Conservation (phyloP, 768 basidiomycete genomes). For the Mycena belliarum region DNA sequence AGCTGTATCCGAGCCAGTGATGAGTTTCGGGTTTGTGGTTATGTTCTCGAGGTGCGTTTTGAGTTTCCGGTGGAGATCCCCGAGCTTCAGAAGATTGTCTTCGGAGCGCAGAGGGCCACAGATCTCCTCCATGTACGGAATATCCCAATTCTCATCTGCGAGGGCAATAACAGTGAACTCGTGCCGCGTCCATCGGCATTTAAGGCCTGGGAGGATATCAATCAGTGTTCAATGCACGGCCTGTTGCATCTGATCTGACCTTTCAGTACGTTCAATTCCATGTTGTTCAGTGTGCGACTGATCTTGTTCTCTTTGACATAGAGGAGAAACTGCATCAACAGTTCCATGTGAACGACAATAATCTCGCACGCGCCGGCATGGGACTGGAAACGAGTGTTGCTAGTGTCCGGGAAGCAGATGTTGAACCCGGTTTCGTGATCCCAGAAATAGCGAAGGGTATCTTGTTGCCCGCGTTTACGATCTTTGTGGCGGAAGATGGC, state of each 20-base stretch:
- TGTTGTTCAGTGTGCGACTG: constrained; percentile 18
- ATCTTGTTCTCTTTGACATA: constrained; percentile 24
- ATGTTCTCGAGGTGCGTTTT: constrained; percentile 8
- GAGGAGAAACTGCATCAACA: constrained; percentile 23
- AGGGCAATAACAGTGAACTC: constrained; percentile 13
- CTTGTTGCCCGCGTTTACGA: constrained; percentile 15
- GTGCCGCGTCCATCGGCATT: constrained; percentile 5
- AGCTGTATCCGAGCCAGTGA: neutral
- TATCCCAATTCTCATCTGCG: constrained; percentile 10
- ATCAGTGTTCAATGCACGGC: no score
- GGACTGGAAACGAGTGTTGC: constrained; percentile 31
- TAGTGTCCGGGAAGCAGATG: constrained; percentile 29
- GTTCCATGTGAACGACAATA: constrained; percentile 17
- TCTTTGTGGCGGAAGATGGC: constrained; percentile 16
- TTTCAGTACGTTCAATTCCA: constrained; percentile 27
- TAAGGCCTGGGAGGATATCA: no score
- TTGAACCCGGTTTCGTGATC: neutral
- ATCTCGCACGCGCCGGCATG: constrained; percentile 20
- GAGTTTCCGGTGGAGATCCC: constrained; percentile 9
- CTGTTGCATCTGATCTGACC: no score
- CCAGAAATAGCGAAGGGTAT: constrained; percentile 21
- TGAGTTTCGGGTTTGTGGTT: constrained; percentile 5
- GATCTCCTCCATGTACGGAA: constrained; percentile 24
- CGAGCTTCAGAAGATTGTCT: constrained; percentile 23
- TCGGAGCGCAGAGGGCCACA: constrained; percentile 1